Conservation (phyloP, 495 filamentous ascomycete genomes). For the Penicillium manginii region DNA sequence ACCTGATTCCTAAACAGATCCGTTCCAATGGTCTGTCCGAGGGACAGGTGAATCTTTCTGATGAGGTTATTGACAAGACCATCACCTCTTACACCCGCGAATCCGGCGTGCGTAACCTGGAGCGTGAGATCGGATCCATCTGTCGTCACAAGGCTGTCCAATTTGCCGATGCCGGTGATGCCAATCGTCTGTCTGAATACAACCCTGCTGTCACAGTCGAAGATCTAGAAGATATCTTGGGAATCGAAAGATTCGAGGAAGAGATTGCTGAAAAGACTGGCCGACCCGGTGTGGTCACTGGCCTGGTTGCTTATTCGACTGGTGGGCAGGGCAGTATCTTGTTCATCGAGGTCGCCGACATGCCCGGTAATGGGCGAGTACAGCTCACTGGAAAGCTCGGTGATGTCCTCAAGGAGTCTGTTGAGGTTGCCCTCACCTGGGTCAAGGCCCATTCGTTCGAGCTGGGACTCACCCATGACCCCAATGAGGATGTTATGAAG, state of each 20-base stretch:
- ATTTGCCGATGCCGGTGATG: constrained; percentile 86
- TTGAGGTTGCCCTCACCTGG: constrained; percentile 95
- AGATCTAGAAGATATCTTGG: constrained; percentile 88
- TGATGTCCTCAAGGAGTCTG: constrained; percentile 94
- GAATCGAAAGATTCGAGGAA: constrained; percentile 92
- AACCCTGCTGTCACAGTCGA: constrained; percentile 71
- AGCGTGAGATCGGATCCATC: constrained; percentile 92
- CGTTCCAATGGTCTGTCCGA: constrained; percentile 74
- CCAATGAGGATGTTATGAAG: constrained; percentile 93
- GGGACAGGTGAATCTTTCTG: constrained; percentile 72
- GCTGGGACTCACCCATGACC: constrained; percentile 78
- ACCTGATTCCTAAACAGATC: constrained; percentile 94
- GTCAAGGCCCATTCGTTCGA: constrained; percentile 96
- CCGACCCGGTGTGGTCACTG: constrained; percentile 93
- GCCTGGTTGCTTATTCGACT: constrained; percentile 92
- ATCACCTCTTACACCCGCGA: constrained; percentile 97
- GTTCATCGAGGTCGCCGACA: constrained; percentile 97
- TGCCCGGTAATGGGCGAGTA: constrained; percentile 90
- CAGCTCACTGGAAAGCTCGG: constrained; percentile 99
- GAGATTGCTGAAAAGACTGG: constrained; percentile 89
- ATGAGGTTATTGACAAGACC: constrained; percentile 89
- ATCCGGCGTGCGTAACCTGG: constrained; percentile 94
- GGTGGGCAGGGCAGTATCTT: constrained; percentile 95
- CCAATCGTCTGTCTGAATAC: constrained; percentile 69
- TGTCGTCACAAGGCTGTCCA: constrained; percentile 95